A percentile compares a stretch with the other conserved stretches of the same genome.
phyloP scores from a whole-genome alignment of 2,329 filamentous ascomycete species.

The Thyridium curvatum region DNA sequence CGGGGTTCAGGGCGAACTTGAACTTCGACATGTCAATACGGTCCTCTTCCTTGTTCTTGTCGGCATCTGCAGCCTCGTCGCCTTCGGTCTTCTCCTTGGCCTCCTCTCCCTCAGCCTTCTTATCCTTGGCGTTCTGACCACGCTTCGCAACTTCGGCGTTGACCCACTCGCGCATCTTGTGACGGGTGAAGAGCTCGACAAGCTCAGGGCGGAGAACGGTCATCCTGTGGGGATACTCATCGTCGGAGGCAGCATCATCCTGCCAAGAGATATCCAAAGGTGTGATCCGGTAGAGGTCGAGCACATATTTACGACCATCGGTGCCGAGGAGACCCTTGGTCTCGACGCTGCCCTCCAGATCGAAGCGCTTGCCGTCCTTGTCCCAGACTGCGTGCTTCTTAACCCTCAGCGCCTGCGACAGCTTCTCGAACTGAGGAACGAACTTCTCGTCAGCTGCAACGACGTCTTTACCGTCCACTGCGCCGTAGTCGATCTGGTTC shows the following conservation, averaged over 20 bases:
- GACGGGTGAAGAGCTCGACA: slow-evolving; percentile 76
- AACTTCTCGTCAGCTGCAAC: slow-evolving; percentile 89
- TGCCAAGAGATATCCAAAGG: slow-evolving; percentile 88
- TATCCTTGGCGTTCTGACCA: slow-evolving; percentile 29
- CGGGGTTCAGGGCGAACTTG: slow-evolving; percentile 83
- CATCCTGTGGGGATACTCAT: slow-evolving; percentile 89
- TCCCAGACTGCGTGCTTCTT: slow-evolving; percentile 98
- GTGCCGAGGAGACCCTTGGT: slow-evolving; percentile 97
- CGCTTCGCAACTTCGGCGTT: slow-evolving; percentile 68
- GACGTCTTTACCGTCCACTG: slow-evolving; percentile 93
- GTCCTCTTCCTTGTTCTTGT: slow-evolving; percentile 37
- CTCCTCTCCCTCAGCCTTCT: slow-evolving; percentile 19
- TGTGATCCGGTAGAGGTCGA: slow-evolving; percentile 91
- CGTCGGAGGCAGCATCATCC: slow-evolving; percentile 55
- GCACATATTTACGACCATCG: slow-evolving; percentile 93
- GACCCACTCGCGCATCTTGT: slow-evolving; percentile 85
- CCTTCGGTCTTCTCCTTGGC: slow-evolving; percentile 18
- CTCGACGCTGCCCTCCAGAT: slow-evolving; percentile 92
- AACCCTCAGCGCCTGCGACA: slow-evolving; percentile 83
- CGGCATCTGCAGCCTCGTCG: slow-evolving; percentile 5
- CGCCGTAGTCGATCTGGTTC: slow-evolving; percentile 98
- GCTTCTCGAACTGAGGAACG: slow-evolving; percentile 74
- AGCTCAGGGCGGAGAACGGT: slow-evolving; percentile 87
- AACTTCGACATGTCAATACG: slow-evolving; percentile 84
- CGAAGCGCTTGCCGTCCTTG: slow-evolving; percentile 84